Percentiles rank a stretch among this genome's conserved stretches.
Evolutionary conservation across 208 protist species (phyloP).

Genomic region (Crithidia expoeki): DNA sequence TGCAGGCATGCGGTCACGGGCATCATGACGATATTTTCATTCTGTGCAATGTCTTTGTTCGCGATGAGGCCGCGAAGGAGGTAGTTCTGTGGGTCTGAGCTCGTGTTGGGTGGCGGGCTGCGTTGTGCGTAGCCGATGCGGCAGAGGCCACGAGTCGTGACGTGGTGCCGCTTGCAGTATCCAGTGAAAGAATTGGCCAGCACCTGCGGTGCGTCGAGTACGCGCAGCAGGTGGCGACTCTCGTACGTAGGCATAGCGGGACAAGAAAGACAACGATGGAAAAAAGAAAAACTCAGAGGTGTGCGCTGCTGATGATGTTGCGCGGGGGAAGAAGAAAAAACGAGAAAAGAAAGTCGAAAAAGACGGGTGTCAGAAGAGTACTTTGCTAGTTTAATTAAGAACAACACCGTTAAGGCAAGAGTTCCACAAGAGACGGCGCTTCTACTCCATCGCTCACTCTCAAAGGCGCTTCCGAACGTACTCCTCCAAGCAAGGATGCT

Average conservation of each 20-base stretch:
- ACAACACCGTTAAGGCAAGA: too few species aligned
- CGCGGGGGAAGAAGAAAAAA: constrained; percentile 3
- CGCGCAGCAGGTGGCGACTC: constrained; percentile 62
- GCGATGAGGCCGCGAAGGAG: constrained; percentile 75
- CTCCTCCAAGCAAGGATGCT: too few species aligned
- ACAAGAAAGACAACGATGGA: background rate
- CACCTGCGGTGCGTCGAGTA: constrained; percentile 50
- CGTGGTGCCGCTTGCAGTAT: constrained; percentile 65
- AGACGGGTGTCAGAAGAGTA: background rate
- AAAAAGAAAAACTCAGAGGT: constrained; percentile 3
- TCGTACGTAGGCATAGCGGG: constrained; percentile 59
- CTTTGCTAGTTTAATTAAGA: too few species aligned
- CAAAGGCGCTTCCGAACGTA: too few species aligned
- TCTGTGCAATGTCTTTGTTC: constrained; percentile 69
- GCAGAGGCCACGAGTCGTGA: constrained; percentile 67
- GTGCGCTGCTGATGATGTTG: background rate
- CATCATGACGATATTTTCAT: constrained; percentile 82
- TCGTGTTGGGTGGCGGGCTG: constrained; percentile 13
- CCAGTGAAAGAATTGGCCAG: constrained; percentile 57
- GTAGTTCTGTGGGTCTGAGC: background rate
- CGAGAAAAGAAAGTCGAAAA: constrained; percentile 8
- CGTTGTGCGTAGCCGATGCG: constrained; percentile 60
- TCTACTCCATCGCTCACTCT: too few species aligned
- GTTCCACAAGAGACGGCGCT: too few species aligned
- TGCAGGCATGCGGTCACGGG: constrained; percentile 65